Base-by-base conservation (phyloP, 805 yeast species). In the Candida succiphila region DNA sequence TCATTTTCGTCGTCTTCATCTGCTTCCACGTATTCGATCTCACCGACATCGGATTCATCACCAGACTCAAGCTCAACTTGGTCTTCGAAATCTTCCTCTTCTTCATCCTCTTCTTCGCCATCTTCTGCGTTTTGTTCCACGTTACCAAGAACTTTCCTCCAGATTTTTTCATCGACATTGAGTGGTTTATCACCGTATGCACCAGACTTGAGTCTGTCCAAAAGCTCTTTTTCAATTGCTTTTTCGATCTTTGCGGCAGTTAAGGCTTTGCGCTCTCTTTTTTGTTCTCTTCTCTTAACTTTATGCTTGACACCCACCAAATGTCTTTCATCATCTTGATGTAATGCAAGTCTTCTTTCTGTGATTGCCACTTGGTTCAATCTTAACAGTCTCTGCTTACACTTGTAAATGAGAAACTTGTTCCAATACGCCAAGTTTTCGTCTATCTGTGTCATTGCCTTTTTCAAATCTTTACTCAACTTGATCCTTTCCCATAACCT, bases 151-250 rank as follows among this genome's bases (percentile, higher is more conserved):
- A 92, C 94, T 64, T 78, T 84, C 70, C 81, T 80, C 98, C 98
- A 92, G 39, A 92, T 76, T 61, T 79, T 79, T 51, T 89, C 96
- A 49, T 92, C 97, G 25, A 92, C 97, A 51, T 92, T 92, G 53
- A 92, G 67, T 36, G 98, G 98, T 58, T 89, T 85, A 53, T 92
- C 97, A 44, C 98, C 98, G 54, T 92, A 92, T 2, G 97, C 97
- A 40, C 98, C 98, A 51, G 89, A 78, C 75, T 92, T 92, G 52
- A 92, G 72, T 60, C 98, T 78, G 35, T 88, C 96, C 51, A 92
- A 68, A 44, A 92, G 70, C 60, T 92, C 98, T 62, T 86, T 86
- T 60, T 92, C 98, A 46, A 92, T 92, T 12, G 95, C 87, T 62
- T 85, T 86, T 56, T 92, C 98, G 46, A 92, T 85, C 66, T 83